These are phyloP conservation scores for Pseudohyphozyma bogoriensis DNA, from an alignment of 768 basidiomycete genomes.

Conservation along the genomic window DNA sequence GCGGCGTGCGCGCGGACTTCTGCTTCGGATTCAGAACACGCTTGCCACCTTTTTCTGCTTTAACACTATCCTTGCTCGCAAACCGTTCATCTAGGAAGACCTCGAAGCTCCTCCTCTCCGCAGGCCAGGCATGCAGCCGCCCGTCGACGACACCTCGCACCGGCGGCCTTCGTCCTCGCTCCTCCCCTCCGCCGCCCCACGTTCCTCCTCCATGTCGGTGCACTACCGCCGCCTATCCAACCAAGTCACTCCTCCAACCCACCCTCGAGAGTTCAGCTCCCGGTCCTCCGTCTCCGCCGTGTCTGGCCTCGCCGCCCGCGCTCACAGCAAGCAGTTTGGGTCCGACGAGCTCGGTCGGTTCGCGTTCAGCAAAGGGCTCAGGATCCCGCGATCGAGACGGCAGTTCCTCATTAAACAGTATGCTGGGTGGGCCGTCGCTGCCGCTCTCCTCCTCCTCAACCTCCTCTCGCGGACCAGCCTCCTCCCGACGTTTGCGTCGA, in stretches of 20 bases:
- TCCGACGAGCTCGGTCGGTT: not conserved
- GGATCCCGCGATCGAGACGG: not conserved
- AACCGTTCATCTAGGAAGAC: too few species aligned
- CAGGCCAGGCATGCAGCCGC: too few species aligned
- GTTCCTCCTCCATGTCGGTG: not conserved
- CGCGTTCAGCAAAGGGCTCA: not conserved
- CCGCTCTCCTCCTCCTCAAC: slow-evolving; percentile 9
- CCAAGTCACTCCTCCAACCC: not conserved
- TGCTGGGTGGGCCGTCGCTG: slow-evolving; percentile 13
- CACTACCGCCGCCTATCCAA: not conserved
- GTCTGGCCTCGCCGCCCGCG: not conserved
- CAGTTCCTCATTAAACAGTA: slow-evolving; percentile 3
- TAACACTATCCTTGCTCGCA: too few species aligned
- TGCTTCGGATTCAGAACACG: too few species aligned
- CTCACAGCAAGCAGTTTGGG: not conserved
- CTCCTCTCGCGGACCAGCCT: too few species aligned
- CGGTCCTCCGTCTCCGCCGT: not conserved
- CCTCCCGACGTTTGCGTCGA: not conserved
- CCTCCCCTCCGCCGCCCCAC: too few species aligned
- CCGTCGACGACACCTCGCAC: too few species aligned
- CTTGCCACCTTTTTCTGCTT: too few species aligned
- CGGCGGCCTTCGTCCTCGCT: too few species aligned
- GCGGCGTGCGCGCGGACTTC: too few species aligned
- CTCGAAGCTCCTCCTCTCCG: too few species aligned
- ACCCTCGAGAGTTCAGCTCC: not conserved